Percentiles rank a stretch among this genome's conserved stretches.
Evolutionary conservation across 495 filamentous ascomycete species (phyloP).

Genomic region (Neurospora sp.): DNA sequence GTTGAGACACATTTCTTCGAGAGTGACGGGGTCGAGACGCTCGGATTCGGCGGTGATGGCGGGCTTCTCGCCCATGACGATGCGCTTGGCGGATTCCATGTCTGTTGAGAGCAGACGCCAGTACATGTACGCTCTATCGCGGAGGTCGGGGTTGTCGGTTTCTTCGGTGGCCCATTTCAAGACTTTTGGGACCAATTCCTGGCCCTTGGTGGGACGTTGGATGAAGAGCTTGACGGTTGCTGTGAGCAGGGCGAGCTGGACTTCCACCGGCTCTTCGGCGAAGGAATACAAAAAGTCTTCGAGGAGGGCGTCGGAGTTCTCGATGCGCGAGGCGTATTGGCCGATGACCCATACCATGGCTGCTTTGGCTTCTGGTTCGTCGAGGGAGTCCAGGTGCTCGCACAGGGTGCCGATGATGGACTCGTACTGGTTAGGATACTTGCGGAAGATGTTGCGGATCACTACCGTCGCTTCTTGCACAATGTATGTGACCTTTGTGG

Average conservation of each 20-base stretch:
- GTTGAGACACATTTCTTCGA: conserved; percentile 79
- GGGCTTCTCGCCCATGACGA: conserved; percentile 89
- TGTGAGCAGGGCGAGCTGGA: conserved; percentile 86
- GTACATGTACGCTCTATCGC: conserved; percentile 95
- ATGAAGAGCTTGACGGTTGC: conserved; percentile 95
- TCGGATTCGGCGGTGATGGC: conserved; percentile 89
- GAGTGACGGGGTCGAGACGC: conserved; percentile 68
- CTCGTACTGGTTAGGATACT: conserved; percentile 87
- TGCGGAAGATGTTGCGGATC: conserved; percentile 96
- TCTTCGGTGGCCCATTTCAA: conserved; percentile 85
- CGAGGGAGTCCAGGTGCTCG: conserved; percentile 92
- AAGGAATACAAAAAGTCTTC: conserved; percentile 94
- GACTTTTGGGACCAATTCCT: conserved; percentile 86
- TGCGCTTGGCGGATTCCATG: conserved; percentile 75
- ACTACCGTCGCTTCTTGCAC: conserved; percentile 97
- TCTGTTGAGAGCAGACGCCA: conserved; percentile 96
- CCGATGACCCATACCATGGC: conserved; percentile 98
- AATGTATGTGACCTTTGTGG: conserved; percentile 97
- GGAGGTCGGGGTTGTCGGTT: conserved; percentile 94
- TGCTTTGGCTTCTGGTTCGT: conserved; percentile 85
- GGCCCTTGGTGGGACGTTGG: conserved; percentile 82
- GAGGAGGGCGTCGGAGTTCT: conserved; percentile 83
- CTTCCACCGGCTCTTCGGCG: conserved; percentile 53
- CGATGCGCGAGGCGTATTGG: conserved; percentile 98
- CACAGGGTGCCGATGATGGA: conserved; percentile 95